Base-by-base conservation (phyloP, 2,329 filamentous ascomycete species). In the Pseudodiploospora longispora region DNA sequence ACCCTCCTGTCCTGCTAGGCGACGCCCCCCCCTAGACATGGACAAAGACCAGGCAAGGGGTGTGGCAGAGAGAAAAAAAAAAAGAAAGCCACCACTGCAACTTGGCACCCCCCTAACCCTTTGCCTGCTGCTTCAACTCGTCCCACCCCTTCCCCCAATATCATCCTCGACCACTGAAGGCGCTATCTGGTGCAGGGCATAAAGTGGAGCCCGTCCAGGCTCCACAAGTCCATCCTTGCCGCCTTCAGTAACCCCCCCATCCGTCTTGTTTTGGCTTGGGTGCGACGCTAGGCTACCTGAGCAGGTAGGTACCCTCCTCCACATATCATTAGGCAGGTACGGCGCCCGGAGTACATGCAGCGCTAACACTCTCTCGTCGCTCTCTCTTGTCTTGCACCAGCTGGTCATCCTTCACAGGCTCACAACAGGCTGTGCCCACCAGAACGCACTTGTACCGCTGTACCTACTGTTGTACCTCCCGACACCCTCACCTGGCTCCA, bases 131-230 rank as follows among this genome's bases (percentile, higher is more conserved):
- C 32, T n/a, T 34, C n/a, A n/a, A n/a, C 32, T 34, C 8, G 32
- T 34, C n/a, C 19, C 32, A 34, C 32, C 8, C 32, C 32, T n/a
- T 34, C 32, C 32, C 32, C 9, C 32, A 19, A 19, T 34, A 34
- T 9, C 9, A 8, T 34, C 32, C 32, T 34, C n/a, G 32, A n/a
- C 9, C 32, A n/a, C 32, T 34, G 9, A 34, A 34, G 32, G 41
- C 51, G 41, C 48, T 57, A 56, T 53, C 50, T 50, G 49, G 55
- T 59, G 56, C 56, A 59, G 57, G 57, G 56, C 55, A 59, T 59
- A 45, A 42, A 44, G 51, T 51, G 51, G 51, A 47, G 46, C 41
- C 27, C 37, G 38, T 12, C 38, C 34, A 7, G 47, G 44, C 50
- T 41, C 12, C n/a, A 12, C 6, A 31, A 41, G 37, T 19, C 42